phyloP scores from a whole-genome alignment of 495 filamentous ascomycete genomes.

The Venustampulla echinocandica region DNA sequence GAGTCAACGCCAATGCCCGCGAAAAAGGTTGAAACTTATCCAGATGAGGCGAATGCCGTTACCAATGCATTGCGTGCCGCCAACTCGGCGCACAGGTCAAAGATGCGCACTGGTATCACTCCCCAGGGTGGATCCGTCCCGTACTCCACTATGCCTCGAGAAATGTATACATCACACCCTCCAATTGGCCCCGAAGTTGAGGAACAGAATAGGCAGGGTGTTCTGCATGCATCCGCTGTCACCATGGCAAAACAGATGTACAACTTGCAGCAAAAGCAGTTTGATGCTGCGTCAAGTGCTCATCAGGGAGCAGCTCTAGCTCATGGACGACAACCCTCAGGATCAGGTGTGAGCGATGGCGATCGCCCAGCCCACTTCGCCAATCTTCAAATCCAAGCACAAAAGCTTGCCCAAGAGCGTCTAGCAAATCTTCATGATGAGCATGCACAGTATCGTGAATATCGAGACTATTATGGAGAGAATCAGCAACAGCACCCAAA shows the following conservation, averaged over 20 bases:
- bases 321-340: constrained; percentile 28
- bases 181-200: constrained; percentile 63
- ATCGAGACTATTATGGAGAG: constrained; percentile 63
- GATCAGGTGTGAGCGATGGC: constrained; percentile 13
- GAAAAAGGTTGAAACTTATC: constrained; percentile 32
- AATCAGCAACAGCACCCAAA: constrained; percentile 34
- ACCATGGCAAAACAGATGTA: constrained; percentile 88
- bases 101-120: constrained; percentile 8
- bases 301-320: constrained; percentile 26
- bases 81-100: constrained; percentile 39
- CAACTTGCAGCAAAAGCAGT: constrained; percentile 49
- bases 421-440: constrained; percentile 72
- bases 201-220: constrained; percentile 60
- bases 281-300: constrained; percentile 34
- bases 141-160: constrained; percentile 43
- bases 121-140: constrained; percentile 22
- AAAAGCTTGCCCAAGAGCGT: constrained; percentile 74
- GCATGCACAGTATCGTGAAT: constrained; percentile 43
- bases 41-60: constrained; percentile 50
- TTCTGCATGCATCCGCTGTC: constrained; percentile 69
- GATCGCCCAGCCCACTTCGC: constrained; percentile 19
- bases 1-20: constrained; percentile 50
- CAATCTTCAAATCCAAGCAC: constrained; percentile 70
- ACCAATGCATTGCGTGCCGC: constrained; percentile 62
- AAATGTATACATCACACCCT: constrained; percentile 69